Percentiles rank a stretch among this genome's conserved stretches.
Conservation (phyloP, 148 eudicot genomes). For the Dysphania ambrosioides region DNA sequence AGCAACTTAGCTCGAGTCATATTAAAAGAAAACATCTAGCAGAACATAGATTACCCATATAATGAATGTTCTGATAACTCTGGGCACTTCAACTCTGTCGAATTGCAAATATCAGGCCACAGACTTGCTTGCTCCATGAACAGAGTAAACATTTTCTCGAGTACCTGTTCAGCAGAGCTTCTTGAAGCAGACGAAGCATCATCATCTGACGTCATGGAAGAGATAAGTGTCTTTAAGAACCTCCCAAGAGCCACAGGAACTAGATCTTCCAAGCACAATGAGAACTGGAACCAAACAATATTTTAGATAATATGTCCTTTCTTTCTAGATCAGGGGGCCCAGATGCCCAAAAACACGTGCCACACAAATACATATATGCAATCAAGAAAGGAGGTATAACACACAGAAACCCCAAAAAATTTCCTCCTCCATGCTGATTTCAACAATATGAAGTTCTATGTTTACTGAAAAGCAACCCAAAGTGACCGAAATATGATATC, state of each 20-base stretch:
- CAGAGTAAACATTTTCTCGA: constrained; percentile 85
- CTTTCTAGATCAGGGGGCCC: not conserved
- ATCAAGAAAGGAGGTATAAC: not conserved
- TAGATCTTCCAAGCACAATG: constrained; percentile 93
- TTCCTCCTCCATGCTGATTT: not conserved
- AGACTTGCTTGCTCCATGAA: constrained; percentile 85
- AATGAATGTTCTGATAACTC: constrained; percentile 74
- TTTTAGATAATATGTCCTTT: constrained; percentile 21
- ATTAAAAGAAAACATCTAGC: not conserved
- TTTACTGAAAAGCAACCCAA: not conserved
- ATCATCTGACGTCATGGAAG: constrained; percentile 46
- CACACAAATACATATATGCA: not conserved
- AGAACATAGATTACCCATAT: constrained; percentile 56
- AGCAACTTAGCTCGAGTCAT: not conserved
- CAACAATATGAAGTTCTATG: not conserved
- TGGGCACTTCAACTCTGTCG: constrained; percentile 70
- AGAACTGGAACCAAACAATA: constrained; percentile 62
- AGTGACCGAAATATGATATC: constrained; percentile 1
- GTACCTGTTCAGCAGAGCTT: constrained; percentile 52
- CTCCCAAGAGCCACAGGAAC: constrained; percentile 93
- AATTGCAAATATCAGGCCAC: constrained; percentile 84
- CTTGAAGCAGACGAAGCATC: constrained; percentile 28
- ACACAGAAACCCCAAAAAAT: not conserved
- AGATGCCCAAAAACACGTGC: not conserved
- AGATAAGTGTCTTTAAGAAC: constrained; percentile 66